Conservation (phyloP, 345 rosid genomes). For the Cardamine resedifolia region DNA sequence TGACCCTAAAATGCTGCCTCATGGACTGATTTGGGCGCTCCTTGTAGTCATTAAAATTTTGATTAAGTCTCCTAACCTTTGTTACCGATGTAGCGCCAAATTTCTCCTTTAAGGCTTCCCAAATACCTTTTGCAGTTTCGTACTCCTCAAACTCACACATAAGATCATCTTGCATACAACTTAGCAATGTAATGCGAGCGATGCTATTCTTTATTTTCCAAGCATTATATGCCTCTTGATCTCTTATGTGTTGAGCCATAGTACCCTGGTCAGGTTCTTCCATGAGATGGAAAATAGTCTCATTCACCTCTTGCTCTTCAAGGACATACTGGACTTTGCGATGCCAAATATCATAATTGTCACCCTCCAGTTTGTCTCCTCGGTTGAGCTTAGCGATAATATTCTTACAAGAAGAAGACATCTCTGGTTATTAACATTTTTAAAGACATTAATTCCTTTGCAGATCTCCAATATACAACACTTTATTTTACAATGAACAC, state of each 20-base stretch:
- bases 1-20: no score
- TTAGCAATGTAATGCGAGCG: not conserved
- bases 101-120: slow-evolving; percentile 1
- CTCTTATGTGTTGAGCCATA: not conserved
- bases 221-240: not conserved
- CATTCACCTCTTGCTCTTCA: not conserved
- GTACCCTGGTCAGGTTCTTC: slow-evolving; percentile 3
- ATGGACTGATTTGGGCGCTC: not conserved
- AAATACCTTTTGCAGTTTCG: not conserved
- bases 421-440: no score
- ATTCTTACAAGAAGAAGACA: no score
- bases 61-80: slow-evolving; percentile 6
- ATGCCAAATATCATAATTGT: no score
- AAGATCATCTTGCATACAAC: no score
- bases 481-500: no score
- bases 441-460: no score
- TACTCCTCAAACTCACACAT: slow-evolving; percentile 1
- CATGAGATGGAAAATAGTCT: slow-evolving; percentile 9
- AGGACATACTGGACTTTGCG: no score
- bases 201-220: slow-evolving; percentile 13
- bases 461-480: no score
- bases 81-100: not conserved
- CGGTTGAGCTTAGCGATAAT: no score
- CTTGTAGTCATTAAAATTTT: not conserved
- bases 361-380: no score